Conservation (phyloP, 352 stramenopile genomes). For the Phytopythium kandeliae region DNA sequence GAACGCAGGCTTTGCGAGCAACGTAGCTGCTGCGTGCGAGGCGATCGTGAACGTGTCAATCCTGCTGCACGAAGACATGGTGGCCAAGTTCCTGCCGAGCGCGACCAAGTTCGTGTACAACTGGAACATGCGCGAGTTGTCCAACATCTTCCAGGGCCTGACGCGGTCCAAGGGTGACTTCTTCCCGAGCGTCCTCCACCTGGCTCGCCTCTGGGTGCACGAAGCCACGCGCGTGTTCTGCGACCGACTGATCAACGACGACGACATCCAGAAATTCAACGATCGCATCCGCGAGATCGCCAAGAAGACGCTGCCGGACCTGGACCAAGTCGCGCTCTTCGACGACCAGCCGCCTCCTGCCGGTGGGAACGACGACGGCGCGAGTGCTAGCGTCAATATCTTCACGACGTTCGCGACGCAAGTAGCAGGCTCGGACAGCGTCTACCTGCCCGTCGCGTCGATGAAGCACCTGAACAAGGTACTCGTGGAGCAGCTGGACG, state of each 20-base stretch:
- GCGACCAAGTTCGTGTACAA: slow-evolving; percentile 99
- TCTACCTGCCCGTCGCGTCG: slow-evolving; percentile 66
- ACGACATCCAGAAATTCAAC: slow-evolving; percentile 92
- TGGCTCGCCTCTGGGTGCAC: slow-evolving; percentile 94
- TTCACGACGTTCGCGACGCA: slow-evolving; percentile 93
- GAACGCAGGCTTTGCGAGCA: slow-evolving; percentile 65
- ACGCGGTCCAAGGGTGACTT: slow-evolving; percentile 91
- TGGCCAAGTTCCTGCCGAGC: slow-evolving; percentile 92
- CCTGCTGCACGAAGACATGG: slow-evolving; percentile 91
- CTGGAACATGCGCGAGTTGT: slow-evolving; percentile 97
- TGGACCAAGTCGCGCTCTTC: slow-evolving; percentile 85
- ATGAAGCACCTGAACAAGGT: slow-evolving; percentile 89
- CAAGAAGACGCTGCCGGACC: slow-evolving; percentile 89
- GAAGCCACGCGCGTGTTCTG: slow-evolving; percentile 97
- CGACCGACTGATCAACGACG: slow-evolving; percentile 94
- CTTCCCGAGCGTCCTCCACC: slow-evolving; percentile 79
- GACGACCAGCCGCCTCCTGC: slow-evolving; percentile 38
- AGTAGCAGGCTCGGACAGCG: slow-evolving; percentile 51
- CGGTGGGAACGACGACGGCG: slow-evolving; percentile 14
- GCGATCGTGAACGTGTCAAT: slow-evolving; percentile 91
- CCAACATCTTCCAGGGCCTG: slow-evolving; percentile 95
- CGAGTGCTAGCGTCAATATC: slow-evolving; percentile 74
- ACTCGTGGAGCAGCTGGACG: slow-evolving; percentile 92
- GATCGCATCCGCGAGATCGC: slow-evolving; percentile 89
- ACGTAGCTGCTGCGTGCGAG: slow-evolving; percentile 62